phyloP scores from a whole-genome alignment of 2,329 filamentous ascomycete species.

The Aureobasidium pullulans region DNA sequence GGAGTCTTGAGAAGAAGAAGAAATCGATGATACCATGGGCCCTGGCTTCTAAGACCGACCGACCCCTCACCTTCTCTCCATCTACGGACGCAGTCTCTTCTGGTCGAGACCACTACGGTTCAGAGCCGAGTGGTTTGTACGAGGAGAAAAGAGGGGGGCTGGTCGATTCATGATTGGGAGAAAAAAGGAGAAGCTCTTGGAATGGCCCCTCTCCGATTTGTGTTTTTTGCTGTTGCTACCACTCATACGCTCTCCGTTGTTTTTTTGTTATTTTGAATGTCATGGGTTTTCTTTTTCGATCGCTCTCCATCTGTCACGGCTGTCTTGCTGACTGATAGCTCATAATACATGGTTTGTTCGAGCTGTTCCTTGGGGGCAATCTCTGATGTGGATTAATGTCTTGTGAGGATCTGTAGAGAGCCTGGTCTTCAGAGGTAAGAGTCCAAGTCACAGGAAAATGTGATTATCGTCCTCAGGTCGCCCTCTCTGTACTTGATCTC shows the following conservation, averaged over 20 bases:
- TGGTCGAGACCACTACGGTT: neutral
- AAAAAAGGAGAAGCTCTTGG: neutral
- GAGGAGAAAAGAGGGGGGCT: neutral
- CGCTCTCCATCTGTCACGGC: neutral
- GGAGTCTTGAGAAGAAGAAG: neutral
- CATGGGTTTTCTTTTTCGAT: neutral
- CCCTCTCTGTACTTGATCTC: too few relatives aligned
- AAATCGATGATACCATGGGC: neutral
- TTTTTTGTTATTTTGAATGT: neutral
- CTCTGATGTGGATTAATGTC: too few relatives aligned
- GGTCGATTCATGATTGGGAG: neutral
- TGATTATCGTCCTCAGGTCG: too few relatives aligned
- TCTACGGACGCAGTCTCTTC: neutral
- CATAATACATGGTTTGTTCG: too few relatives aligned
- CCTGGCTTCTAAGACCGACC: neutral
- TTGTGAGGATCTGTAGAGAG: too few relatives aligned
- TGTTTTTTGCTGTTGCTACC: constrained; percentile 3
- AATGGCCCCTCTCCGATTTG: neutral
- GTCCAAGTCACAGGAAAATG: too few relatives aligned
- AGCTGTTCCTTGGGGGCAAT: too few relatives aligned
- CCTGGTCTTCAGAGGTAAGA: too few relatives aligned
- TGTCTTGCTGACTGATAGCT: neutral
- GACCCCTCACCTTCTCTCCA: neutral
- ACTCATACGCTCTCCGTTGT: neutral
- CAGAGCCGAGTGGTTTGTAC: neutral